phyloP scores from a whole-genome alignment of 1,139 yeast genomes.

The Nakaseomyces glabratus region DNA sequence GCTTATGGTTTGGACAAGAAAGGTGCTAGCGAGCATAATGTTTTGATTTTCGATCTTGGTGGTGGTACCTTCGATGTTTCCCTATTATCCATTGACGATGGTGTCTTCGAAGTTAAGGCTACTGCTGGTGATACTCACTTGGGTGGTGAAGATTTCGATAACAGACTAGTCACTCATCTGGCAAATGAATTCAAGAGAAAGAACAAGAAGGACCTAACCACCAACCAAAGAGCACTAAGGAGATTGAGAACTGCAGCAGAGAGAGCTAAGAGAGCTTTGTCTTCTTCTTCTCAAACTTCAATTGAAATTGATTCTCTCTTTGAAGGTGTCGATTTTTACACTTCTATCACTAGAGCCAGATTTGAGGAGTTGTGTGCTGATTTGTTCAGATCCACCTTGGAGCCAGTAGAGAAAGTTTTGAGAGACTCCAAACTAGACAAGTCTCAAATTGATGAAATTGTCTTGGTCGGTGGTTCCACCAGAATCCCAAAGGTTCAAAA shows the following conservation, averaged over 20 bases:
- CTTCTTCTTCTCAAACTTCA: slow-evolving; percentile 93
- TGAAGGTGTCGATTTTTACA: slow-evolving; percentile 95
- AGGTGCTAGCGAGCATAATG: slow-evolving; percentile 79
- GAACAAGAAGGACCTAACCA: slow-evolving; percentile 85
- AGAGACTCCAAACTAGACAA: slow-evolving; percentile 90
- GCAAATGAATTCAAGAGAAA: slow-evolving; percentile 93
- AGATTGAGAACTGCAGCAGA: slow-evolving; percentile 99
- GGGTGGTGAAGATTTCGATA: slow-evolving; percentile 99
- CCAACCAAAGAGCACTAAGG: slow-evolving; percentile 92
- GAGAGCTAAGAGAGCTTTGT: slow-evolving; percentile 98
- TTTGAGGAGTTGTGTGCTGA: slow-evolving; percentile 96
- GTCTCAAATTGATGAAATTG: slow-evolving; percentile 88
- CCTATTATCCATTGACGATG: slow-evolving; percentile 91
- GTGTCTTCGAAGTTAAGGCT: slow-evolving; percentile 98
- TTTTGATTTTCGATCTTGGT: slow-evolving; percentile 88
- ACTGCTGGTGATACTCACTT: slow-evolving; percentile 99
- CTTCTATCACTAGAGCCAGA: slow-evolving; percentile 97
- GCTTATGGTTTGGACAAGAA: slow-evolving; percentile 94
- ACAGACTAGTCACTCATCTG: slow-evolving; percentile 91
- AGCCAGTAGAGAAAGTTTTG: slow-evolving; percentile 96
- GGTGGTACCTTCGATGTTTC: slow-evolving; percentile 97
- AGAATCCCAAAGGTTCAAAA: slow-evolving; percentile 99
- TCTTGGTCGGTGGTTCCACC: slow-evolving; percentile 99
- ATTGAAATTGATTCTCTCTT: slow-evolving; percentile 93
- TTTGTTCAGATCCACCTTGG: slow-evolving; percentile 90